phyloP scores from a whole-genome alignment of 2,329 filamentous ascomycete genomes.

The Claviceps africana region DNA sequence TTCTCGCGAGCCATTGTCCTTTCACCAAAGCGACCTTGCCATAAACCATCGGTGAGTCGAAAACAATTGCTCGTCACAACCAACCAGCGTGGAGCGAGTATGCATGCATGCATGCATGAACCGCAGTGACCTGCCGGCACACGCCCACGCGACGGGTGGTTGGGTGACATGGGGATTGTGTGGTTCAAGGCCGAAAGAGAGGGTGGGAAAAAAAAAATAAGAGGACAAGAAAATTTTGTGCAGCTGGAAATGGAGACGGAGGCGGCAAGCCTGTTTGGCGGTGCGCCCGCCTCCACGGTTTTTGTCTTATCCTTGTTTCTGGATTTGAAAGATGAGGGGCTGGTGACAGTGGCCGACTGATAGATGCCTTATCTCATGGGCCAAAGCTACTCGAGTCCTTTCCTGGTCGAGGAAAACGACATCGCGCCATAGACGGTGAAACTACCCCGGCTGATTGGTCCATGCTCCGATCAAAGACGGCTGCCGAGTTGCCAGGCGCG shows the following conservation, averaged over 20 bases:
- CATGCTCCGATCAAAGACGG: conserved; percentile 2
- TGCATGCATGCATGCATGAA: conserved; percentile 8
- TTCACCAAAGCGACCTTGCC: not conserved
- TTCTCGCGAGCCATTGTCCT: conserved; percentile 6
- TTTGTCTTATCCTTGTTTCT: not conserved
- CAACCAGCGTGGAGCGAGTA: conserved; percentile 1
- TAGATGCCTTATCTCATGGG: conserved; percentile 7
- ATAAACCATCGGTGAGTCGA: conserved; percentile 5
- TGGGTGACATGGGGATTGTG: conserved; percentile 1
- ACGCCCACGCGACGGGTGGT: conserved; percentile 1
- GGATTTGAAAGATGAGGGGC: conserved; percentile 1
- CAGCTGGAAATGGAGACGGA: not conserved
- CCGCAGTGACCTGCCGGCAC: conserved; percentile 4
- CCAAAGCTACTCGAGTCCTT: conserved; percentile 1
- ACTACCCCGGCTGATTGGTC: conserved; percentile 12
- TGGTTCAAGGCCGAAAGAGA: not conserved
- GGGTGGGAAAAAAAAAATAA: not conserved
- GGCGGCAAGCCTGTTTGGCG: not conserved
- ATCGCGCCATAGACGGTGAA: conserved; percentile 11
- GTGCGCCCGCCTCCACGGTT: not conserved
- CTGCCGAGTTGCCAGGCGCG: conserved; percentile 5
- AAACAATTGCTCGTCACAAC: not conserved
- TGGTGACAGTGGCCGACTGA: conserved; percentile 5
- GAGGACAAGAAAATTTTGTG: too few relatives aligned
- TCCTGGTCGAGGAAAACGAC: conserved; percentile 1